Conservation (phyloP, 257 asterid species). For the Hygrophila difformis region DNA sequence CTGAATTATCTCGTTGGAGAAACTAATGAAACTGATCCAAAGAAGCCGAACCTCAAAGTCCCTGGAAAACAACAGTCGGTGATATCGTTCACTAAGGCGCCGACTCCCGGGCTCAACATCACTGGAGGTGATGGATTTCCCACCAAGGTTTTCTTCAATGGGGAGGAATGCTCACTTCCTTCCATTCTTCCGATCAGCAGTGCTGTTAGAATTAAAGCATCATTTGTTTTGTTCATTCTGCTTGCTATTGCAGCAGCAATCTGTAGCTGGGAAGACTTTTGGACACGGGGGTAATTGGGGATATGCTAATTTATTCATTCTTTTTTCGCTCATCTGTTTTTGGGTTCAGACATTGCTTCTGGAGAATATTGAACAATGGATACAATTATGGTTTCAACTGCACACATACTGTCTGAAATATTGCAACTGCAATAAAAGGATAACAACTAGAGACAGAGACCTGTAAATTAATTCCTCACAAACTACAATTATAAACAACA, state of each 20-base stretch:
- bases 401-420: no score
- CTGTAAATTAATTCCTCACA: no score
- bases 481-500: no score
- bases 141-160: conserved; percentile 73
- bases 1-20: conserved; percentile 76
- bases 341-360: conserved; percentile 18
- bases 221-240: conserved; percentile 13
- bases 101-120: conserved; percentile 47
- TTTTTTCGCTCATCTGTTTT: conserved; percentile 19
- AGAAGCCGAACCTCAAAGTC: conserved; percentile 43
- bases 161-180: conserved; percentile 89
- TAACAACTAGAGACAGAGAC: no score
- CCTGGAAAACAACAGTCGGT: conserved; percentile 97
- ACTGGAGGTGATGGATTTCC: conserved; percentile 86
- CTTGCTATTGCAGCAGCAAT: conserved; percentile 35
- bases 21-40: conserved; percentile 42
- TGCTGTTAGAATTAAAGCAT: conserved; percentile 24
- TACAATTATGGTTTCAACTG: no score
- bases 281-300: conserved; percentile 9
- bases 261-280: conserved; percentile 8
- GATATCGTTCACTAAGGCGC: conserved; percentile 72
- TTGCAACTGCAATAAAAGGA: no score
- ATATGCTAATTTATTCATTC: neutral
- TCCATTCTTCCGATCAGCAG: conserved; percentile 43
- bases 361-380: no score